Evolutionary conservation across 2,329 filamentous ascomycete genomes (phyloP), one percentile per base, ranked within the genome.

Genomic region (Monosporascus sp.): DNA sequence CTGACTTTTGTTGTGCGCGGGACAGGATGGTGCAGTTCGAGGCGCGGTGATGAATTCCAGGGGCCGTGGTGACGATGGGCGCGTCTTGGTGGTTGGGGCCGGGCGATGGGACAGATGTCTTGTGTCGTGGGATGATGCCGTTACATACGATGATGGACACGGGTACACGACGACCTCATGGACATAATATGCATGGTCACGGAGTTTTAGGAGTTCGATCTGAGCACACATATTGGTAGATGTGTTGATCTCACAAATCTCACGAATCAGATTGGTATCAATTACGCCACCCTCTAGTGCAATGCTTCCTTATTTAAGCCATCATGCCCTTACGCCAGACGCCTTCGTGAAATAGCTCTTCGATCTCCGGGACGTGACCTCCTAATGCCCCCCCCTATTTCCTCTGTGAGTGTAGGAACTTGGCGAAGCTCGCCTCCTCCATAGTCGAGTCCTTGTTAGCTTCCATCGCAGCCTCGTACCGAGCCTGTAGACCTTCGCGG

Each of bases 21-120:
- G 15, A 52, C 63, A 96, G 93, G 68, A 97, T 97, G 92, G 92
- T 97, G 50, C 94, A 99, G 75, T 97, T 99, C 67, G 92, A 99
- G 78, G 94, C 94, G 50, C 84, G 93, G 74, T 97, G 73, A 79
- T 47, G 35, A 11, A 11, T 58, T 9, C 37, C 14, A 37, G 43
- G 28, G 28, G 20, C 17, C 22, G 38, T 26, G 14, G 7, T 41
- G 48, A 37, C 8, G 37, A 48, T 18, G 43, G 37, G 20, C n/a
- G 18, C 44, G 31, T 38, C 20, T 11, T 7, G 28, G 9, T 31
- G 28, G 28, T 20, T 38, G 24, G 20, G 47, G 50, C 28, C n/a
- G 20, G 17, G 43, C 20, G 38, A 46, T 40, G 40, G 4, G 28
- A 20, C 40, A 20, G n/a, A 28, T 41, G 24, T 20, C 40, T 22